Conservation (phyloP, 441 rosid species). For the Heliophila coronopifolia region DNA sequence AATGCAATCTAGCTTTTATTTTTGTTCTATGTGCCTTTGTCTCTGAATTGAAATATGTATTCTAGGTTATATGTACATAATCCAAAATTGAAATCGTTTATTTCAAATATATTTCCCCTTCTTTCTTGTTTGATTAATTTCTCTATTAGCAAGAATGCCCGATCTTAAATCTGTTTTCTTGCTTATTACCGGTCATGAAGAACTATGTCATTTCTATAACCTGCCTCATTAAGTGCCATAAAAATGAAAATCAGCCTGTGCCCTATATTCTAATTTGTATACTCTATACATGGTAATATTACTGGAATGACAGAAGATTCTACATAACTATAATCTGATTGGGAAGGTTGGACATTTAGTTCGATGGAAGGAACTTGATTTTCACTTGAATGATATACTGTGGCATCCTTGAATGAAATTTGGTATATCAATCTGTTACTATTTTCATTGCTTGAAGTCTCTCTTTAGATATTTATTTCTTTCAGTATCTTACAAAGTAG, state of each 20-base stretch:
- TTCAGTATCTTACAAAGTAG: slow-evolving; percentile 14
- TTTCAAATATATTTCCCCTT: not conserved
- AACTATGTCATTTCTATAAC: slow-evolving; percentile 2
- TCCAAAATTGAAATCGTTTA: not conserved
- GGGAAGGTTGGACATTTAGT: not conserved
- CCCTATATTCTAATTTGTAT: not conserved
- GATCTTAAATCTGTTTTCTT: not conserved
- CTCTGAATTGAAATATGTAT: not conserved
- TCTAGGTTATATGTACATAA: not conserved
- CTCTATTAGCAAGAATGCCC: not conserved
- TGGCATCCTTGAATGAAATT: not conserved
- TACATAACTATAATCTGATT: not conserved
- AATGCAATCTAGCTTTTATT: not conserved
- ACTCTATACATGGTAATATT: slow-evolving; percentile 1
- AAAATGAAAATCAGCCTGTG: too few species aligned
- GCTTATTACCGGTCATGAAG: not conserved
- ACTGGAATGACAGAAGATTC: not conserved
- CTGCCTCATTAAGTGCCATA: slow-evolving; percentile 7
- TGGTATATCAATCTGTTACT: not conserved
- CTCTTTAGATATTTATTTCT: not conserved
- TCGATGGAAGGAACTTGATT: not conserved
- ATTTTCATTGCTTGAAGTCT: not conserved
- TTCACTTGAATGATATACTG: not conserved
- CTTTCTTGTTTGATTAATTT: not conserved
- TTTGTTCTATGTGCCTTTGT: not conserved